Base-by-base conservation (phyloP, 306 rosid genomes). In the Inga leiocalycina region DNA sequence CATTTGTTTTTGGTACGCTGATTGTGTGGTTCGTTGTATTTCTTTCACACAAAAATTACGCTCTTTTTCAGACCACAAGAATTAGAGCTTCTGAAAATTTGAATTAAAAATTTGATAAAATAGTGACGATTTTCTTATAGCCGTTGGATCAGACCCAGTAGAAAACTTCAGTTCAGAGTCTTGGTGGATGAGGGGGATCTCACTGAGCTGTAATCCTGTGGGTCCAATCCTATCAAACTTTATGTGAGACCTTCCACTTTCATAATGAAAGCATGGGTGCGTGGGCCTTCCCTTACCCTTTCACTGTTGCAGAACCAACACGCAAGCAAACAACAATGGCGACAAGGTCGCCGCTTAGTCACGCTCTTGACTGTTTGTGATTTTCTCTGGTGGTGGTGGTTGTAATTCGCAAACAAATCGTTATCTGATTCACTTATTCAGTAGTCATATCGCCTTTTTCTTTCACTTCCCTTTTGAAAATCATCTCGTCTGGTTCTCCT, bases 231-330 rank as follows among this genome's bases (percentile, higher is more conserved):
- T 35, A 49, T 9, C 15, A 61, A 75, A 49, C 44, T 41, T 76
- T 8, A 49, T 74, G 9, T 46, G 37, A n/a, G 41, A 79, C 52
- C 4, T 22, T 20, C 74, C 71, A 72, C 57, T 73, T 74, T 39
- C 62, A 77, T 22, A 39, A 30, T n/a, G 81, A 69, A 75, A 7
- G 46, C 87, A 74, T 67, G 81, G 62, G 69, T 76, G 77, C 71
- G 52, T 30, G 82, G 71, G 45, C 49, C 22, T 39, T 80, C 83
- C 19, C 83, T 80, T 76, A 80, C 77, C 20, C 80, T 77, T 76
- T 83, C 80, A 75, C 22, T 35, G 32, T 22, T 61, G 68, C 71
- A 75, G 30, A 30, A 56, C 54, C 1, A 37, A 15, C 75, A 19
- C 24, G 49, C 48, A 37, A 39, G 16, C 30, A 19, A 0, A 39